Evolutionary conservation across 2,329 filamentous ascomycete species (phyloP).

Genomic region (Rachicladosporium sp.): DNA sequence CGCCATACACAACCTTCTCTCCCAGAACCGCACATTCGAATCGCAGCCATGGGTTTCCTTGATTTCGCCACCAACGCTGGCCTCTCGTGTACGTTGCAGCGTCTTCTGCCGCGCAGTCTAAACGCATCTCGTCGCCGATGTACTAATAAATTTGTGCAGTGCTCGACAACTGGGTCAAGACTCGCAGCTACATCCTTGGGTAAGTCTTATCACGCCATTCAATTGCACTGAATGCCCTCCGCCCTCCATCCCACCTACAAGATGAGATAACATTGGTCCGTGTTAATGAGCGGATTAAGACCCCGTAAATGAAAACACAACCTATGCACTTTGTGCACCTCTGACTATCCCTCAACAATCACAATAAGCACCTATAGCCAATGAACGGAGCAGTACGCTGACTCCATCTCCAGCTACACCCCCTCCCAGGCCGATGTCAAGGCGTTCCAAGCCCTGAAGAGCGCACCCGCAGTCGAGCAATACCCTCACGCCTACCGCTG

Average conservation of each 20-base stretch:
- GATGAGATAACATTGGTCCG: slow-evolving; percentile 87
- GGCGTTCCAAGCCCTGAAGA: slow-evolving; percentile 78
- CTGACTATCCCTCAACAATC: slow-evolving; percentile 40
- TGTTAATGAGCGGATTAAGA: slow-evolving; percentile 94
- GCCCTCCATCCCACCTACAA: slow-evolving; percentile 31
- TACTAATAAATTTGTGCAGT: slow-evolving; percentile 29
- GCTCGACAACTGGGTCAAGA: slow-evolving; percentile 61
- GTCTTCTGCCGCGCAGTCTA: slow-evolving; percentile 4
- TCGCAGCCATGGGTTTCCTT: slow-evolving; percentile 53
- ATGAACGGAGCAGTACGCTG: slow-evolving; percentile 2
- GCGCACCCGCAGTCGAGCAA: slow-evolving; percentile 66
- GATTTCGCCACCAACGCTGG: slow-evolving; percentile 56
- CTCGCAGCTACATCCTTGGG: slow-evolving; percentile 72
- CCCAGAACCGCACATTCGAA: too few species aligned
- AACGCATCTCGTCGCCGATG: slow-evolving; percentile 12
- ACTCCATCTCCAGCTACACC: slow-evolving; percentile 35
- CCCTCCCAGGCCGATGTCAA: slow-evolving; percentile 93
- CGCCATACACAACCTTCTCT: slow-evolving; percentile 5
- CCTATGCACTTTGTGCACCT: slow-evolving; percentile 65
- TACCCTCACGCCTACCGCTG: slow-evolving; percentile 91
- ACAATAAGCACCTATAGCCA: slow-evolving; percentile 7
- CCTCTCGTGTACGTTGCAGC: slow-evolving; percentile 40
- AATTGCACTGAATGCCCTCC: slow-evolving; percentile 10
- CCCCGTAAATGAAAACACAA: slow-evolving; percentile 68
- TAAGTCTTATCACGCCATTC: slow-evolving; percentile 39